Conservation (phyloP, 2,329 filamentous ascomycete species). For the Thielaviopsis cerberus region DNA sequence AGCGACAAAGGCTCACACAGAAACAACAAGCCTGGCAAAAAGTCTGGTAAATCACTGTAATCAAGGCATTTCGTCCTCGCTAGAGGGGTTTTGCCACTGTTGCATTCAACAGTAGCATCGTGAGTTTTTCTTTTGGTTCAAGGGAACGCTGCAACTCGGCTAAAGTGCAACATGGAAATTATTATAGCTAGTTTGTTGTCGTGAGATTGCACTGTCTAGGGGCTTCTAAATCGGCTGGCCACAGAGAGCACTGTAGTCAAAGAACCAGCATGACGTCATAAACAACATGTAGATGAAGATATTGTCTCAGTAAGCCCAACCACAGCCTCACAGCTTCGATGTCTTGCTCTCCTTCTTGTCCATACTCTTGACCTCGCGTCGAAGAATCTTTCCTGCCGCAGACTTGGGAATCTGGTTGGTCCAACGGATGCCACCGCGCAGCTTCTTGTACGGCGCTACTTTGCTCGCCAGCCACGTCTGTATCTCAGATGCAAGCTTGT, state of each 20-base stretch:
- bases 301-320: background rate
- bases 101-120: background rate
- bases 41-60: too few relatives aligned
- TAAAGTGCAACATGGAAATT: background rate
- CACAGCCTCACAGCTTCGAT: slow-evolving; percentile 23
- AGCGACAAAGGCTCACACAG: too few relatives aligned
- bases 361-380: slow-evolving; percentile 30
- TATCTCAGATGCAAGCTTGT: slow-evolving; percentile 20
- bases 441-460: slow-evolving; percentile 46
- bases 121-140: background rate
- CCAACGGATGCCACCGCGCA: slow-evolving; percentile 54
- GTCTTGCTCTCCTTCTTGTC: slow-evolving; percentile 16
- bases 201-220: too few relatives aligned
- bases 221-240: too few relatives aligned
- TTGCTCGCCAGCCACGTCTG: slow-evolving; percentile 28
- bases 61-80: too few relatives aligned
- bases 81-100: background rate
- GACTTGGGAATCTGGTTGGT: slow-evolving; percentile 54
- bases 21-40: too few relatives aligned
- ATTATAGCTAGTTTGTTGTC: background rate
- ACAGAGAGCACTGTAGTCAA: too few relatives aligned
- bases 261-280: background rate
- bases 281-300: background rate
- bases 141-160: background rate
- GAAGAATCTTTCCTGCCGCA: slow-evolving; percentile 31